Conservation (phyloP, 192 early-diverging fungal genomes). For the Mycoemilia scoparia region DNA sequence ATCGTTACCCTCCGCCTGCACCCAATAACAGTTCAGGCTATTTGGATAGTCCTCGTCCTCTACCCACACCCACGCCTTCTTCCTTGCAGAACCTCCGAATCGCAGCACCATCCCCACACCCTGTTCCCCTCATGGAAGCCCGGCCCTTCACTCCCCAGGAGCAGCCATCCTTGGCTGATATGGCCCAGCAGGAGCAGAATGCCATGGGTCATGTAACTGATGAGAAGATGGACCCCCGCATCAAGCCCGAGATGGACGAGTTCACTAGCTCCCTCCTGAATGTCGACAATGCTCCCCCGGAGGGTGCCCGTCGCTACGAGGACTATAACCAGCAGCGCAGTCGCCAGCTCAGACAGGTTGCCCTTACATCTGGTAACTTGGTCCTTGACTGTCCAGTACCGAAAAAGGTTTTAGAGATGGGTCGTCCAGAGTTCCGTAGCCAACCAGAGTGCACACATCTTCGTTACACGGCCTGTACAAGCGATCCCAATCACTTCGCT, state of each 20-base stretch:
- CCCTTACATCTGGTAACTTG: conserved; percentile 49
- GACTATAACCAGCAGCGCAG: conserved; percentile 28
- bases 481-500: conserved; percentile 69
- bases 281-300: conserved; percentile 20
- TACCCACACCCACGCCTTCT: conserved; percentile 10
- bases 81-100: conserved; percentile 1
- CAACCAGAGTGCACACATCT: conserved; percentile 78
- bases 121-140: conserved; percentile 17
- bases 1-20: conserved; percentile 4
- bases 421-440: conserved; percentile 27
- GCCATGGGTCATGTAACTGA: not conserved
- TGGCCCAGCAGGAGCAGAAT: conserved; percentile 2
- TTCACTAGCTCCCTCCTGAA: conserved; percentile 20
- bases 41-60: conserved; percentile 22
- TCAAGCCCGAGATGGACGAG: conserved; percentile 22
- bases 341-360: conserved; percentile 31
- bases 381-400: conserved; percentile 59
- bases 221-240: conserved; percentile 21
- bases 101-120: not conserved
- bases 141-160: conserved; percentile 16
- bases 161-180: conserved; percentile 7
- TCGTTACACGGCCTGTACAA: conserved; percentile 85
- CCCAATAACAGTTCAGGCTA: conserved; percentile 3
- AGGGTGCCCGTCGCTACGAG: conserved; percentile 21
- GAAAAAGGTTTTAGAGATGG: conserved; percentile 27